A percentile compares a stretch with the other conserved stretches of the same genome.
These are phyloP conservation scores for Aureobasidium subglaciale DNA, from an alignment of 2,329 filamentous ascomycete species.

Conservation along the genomic window DNA sequence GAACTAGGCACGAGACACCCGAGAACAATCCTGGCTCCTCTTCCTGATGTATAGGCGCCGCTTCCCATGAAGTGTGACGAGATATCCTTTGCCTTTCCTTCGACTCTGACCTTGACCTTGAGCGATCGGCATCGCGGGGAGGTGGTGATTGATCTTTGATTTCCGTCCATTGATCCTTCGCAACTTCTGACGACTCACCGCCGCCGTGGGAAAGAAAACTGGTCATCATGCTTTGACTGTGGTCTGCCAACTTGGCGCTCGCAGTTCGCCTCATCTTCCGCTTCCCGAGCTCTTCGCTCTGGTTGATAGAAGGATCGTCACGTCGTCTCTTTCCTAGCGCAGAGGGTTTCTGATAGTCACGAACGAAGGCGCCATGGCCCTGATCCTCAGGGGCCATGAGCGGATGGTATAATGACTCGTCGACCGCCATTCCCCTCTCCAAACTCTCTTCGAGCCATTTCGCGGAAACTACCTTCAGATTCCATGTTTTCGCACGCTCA, in stretches of 20 bases:
- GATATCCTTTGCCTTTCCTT: too few relatives aligned
- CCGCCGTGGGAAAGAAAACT: conserved; percentile 58
- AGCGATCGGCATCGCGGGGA: background rate
- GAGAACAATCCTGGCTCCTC: conserved; percentile 24
- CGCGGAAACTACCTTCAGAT: conserved; percentile 67
- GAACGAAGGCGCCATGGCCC: conserved; percentile 62
- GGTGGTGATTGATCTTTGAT: background rate
- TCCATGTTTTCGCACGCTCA: conserved; percentile 76
- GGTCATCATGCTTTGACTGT: conserved; percentile 81
- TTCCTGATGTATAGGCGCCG: background rate
- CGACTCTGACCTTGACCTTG: too few relatives aligned
- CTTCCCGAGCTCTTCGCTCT: conserved; percentile 48
- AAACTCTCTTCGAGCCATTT: conserved; percentile 83
- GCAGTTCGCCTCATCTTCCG: conserved; percentile 83
- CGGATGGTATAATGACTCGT: conserved; percentile 80
- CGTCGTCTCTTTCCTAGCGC: conserved; percentile 49
- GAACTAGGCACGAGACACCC: conserved; percentile 19
- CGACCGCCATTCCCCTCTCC: conserved; percentile 80
- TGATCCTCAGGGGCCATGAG: conserved; percentile 61
- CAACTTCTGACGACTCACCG: background rate
- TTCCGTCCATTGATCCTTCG: conserved; percentile 11
- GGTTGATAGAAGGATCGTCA: conserved; percentile 17
- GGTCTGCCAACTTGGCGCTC: conserved; percentile 72
- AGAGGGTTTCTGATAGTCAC: background rate
- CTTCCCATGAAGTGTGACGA: background rate